Percentiles rank a stretch among this genome's conserved stretches.
These are phyloP conservation scores for Plasmodium billcollinsi DNA, from an alignment of 169 alveolate genomes.

Conservation along the genomic window DNA sequence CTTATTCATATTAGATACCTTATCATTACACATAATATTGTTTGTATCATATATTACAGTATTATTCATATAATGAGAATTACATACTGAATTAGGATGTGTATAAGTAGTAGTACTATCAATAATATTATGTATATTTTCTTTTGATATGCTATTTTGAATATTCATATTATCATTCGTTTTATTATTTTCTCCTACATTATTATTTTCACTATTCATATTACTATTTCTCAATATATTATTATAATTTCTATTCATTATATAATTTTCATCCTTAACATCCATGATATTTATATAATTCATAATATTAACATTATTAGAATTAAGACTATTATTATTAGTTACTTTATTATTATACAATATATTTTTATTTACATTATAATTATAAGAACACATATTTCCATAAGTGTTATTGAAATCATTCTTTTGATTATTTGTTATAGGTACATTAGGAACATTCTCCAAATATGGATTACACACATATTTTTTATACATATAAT, in stretches of 20 bases:
- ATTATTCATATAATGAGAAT: conserved; percentile 19
- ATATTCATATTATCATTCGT: background rate
- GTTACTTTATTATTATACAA: background rate
- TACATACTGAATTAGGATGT: background rate
- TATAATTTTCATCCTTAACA: background rate
- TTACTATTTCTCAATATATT: background rate
- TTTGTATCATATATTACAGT: conserved; percentile 17
- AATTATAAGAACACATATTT: background rate
- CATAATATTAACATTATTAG: background rate
- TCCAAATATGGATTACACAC: too few species aligned
- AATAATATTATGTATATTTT: background rate
- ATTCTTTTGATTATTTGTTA: too few species aligned
- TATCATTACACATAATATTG: conserved; percentile 15
- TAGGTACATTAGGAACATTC: too few species aligned
- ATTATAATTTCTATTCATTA: background rate
- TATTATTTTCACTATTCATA: conserved; percentile 10
- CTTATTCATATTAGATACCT: conserved; percentile 3
- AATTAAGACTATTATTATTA: background rate
- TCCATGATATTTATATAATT: background rate
- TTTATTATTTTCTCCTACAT: background rate
- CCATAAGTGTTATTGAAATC: too few species aligned
- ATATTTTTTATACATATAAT: background rate
- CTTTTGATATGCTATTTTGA: background rate
- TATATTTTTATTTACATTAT: background rate
- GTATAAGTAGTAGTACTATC: conserved; percentile 4